These are phyloP conservation scores for Boletellus ananiceps DNA, from an alignment of 768 basidiomycete species.

Conservation along the genomic window DNA sequence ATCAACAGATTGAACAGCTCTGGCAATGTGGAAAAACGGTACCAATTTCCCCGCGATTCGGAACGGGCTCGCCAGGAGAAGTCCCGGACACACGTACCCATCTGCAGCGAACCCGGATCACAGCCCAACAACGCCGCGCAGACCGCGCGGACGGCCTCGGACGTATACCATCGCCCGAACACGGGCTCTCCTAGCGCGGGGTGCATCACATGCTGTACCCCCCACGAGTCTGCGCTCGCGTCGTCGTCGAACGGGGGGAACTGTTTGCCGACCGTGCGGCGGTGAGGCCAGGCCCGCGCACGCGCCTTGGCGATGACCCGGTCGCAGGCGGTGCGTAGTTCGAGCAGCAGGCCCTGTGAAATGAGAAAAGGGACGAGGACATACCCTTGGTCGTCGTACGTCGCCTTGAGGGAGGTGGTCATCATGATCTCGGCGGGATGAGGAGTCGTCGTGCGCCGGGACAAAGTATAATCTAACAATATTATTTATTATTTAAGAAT, in stretches of 20 bases:
- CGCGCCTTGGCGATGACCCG: slow-evolving; percentile 51
- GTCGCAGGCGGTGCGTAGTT: slow-evolving; percentile 48
- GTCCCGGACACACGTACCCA: slow-evolving; percentile 44
- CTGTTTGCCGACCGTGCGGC: slow-evolving; percentile 72
- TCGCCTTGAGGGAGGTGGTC: slow-evolving; percentile 29
- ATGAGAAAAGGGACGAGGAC: slow-evolving; percentile 59
- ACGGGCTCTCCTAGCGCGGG: slow-evolving; percentile 56
- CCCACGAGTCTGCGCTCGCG: slow-evolving; percentile 65
- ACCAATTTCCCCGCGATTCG: background rate
- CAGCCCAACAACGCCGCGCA: slow-evolving; percentile 52
- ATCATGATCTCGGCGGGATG: too few species aligned
- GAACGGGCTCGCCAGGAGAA: background rate
- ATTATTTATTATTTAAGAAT: too few species aligned
- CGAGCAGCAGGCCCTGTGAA: slow-evolving; percentile 32
- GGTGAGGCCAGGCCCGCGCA: slow-evolving; percentile 55
- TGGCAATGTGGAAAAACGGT: background rate
- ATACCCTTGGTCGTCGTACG: slow-evolving; percentile 62
- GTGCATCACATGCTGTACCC: slow-evolving; percentile 80
- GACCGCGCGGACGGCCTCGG: slow-evolving; percentile 40
- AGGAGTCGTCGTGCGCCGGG: too few species aligned
- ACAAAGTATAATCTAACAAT: too few species aligned
- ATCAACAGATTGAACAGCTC: slow-evolving; percentile 76
- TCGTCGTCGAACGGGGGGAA: slow-evolving; percentile 65
- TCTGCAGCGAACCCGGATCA: slow-evolving; percentile 54
- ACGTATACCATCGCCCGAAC: slow-evolving; percentile 69